Conservation (phyloP, 2,329 filamentous ascomycete genomes). For the Fusarium papillatum region DNA sequence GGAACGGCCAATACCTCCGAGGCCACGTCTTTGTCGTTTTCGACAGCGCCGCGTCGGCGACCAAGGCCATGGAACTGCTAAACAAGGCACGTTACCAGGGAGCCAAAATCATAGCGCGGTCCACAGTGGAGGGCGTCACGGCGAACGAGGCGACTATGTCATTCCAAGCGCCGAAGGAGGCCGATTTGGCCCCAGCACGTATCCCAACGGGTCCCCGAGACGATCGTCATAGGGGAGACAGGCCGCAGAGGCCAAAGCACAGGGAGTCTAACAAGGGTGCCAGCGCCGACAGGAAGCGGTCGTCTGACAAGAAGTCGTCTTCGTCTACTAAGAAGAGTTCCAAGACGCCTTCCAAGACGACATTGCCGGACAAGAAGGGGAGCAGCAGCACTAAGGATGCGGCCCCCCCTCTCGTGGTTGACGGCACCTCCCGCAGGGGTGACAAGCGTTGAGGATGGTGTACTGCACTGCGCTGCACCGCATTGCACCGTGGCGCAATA, state of each 20-base stretch:
- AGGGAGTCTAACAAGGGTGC: conserved; percentile 25
- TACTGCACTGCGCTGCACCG: not conserved
- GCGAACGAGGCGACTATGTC: conserved; percentile 8
- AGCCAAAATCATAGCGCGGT: conserved; percentile 40
- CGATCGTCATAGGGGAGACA: conserved; percentile 11
- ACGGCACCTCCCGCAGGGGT: conserved; percentile 32
- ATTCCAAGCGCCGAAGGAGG: conserved; percentile 3
- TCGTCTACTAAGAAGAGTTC: conserved; percentile 24
- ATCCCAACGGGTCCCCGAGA: conserved; percentile 19
- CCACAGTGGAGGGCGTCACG: conserved; percentile 34
- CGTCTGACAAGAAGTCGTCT: conserved; percentile 18
- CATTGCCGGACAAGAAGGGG: conserved; percentile 12
- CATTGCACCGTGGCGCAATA: not conserved
- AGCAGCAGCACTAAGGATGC: conserved; percentile 15
- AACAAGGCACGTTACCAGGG: conserved; percentile 44
- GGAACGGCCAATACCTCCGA: conserved; percentile 38
- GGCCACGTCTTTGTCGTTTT: conserved; percentile 46
- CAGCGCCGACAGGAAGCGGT: conserved; percentile 21
- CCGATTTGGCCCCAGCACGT: not conserved
- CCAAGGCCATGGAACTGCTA: conserved; percentile 41
- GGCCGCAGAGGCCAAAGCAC: conserved; percentile 26
- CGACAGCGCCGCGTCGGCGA: conserved; percentile 34
- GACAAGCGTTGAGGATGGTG: conserved; percentile 11
- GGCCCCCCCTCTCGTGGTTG: conserved; percentile 27
- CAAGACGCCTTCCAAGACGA: conserved; percentile 26